A percentile compares a stretch with the other conserved stretches of the same genome.
Evolutionary conservation across 345 rosid genomes (phyloP).

Genomic region (Corymbia maculata): DNA sequence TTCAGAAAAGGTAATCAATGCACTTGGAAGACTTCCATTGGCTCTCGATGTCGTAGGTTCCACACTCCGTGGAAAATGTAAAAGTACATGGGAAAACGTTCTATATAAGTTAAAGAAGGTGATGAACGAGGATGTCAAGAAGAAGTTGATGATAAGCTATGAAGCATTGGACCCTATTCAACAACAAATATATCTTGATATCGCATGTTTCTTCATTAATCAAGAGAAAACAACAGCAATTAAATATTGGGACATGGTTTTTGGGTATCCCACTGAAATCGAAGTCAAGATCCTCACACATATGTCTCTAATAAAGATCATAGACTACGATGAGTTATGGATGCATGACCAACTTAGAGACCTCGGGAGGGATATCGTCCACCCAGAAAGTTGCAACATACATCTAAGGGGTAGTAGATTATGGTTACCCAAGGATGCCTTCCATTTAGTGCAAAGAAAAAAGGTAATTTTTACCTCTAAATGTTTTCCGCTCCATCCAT

Average conservation of each 20-base stretch:
- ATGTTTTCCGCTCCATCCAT: background rate
- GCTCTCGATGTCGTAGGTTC: background rate
- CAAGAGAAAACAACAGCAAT: background rate
- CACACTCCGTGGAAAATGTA: background rate
- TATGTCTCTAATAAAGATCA: background rate
- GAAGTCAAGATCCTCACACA: background rate
- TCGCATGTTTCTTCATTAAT: background rate
- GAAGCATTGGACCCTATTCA: background rate
- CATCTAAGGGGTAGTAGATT: background rate
- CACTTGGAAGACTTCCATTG: background rate
- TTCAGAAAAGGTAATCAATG: background rate
- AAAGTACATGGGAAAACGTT: background rate
- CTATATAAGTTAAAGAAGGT: background rate
- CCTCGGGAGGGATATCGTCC: background rate
- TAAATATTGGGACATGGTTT: background rate
- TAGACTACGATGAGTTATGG: fast-evolving
- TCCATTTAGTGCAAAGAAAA: background rate
- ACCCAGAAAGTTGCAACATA: background rate
- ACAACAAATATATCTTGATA: background rate
- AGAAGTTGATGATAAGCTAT: background rate
- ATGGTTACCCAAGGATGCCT: background rate
- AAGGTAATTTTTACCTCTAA: background rate
- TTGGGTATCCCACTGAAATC: background rate
- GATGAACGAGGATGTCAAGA: background rate
- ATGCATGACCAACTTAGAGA: background rate